These are phyloP conservation scores for Pyricularia sp. DNA, from an alignment of 2,329 filamentous ascomycete species.

Conservation along the genomic window DNA sequence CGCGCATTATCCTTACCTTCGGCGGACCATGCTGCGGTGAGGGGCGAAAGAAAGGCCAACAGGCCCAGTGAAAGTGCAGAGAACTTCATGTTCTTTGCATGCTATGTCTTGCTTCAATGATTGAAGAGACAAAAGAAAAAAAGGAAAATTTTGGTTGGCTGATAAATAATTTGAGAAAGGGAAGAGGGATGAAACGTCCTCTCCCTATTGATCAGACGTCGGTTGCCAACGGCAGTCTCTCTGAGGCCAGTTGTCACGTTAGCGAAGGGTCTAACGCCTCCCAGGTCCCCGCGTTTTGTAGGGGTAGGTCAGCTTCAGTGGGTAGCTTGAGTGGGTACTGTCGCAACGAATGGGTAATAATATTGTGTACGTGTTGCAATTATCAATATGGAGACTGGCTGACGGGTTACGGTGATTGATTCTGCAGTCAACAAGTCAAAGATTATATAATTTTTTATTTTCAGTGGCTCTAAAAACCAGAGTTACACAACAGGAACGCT, in stretches of 20 bases:
- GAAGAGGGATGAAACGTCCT: not conserved
- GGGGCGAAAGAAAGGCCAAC: conserved; percentile 54
- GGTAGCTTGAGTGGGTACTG: not conserved
- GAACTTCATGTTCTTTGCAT: conserved; percentile 55
- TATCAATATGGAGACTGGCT: no score
- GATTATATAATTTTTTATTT: no score
- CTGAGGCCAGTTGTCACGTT: not conserved
- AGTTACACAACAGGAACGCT: no score
- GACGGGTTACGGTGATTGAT: no score
- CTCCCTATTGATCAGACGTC: not conserved
- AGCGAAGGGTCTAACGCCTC: not conserved
- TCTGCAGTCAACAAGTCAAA: no score
- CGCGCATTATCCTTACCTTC: conserved; percentile 50
- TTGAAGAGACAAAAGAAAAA: not conserved
- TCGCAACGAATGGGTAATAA: no score
- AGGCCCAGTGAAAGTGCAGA: conserved; percentile 59
- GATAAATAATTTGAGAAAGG: not conserved
- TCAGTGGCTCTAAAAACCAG: no score
- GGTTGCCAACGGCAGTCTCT: not conserved
- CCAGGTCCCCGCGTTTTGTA: not conserved
- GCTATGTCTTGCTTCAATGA: not conserved
- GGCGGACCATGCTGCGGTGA: conserved; percentile 74
- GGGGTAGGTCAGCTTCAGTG: not conserved
- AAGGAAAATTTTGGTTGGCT: not conserved
- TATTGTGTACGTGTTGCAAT: no score